Evolutionary conservation across 805 yeast genomes (phyloP).

Genomic region (Sugiyamaella valdiviana): DNA sequence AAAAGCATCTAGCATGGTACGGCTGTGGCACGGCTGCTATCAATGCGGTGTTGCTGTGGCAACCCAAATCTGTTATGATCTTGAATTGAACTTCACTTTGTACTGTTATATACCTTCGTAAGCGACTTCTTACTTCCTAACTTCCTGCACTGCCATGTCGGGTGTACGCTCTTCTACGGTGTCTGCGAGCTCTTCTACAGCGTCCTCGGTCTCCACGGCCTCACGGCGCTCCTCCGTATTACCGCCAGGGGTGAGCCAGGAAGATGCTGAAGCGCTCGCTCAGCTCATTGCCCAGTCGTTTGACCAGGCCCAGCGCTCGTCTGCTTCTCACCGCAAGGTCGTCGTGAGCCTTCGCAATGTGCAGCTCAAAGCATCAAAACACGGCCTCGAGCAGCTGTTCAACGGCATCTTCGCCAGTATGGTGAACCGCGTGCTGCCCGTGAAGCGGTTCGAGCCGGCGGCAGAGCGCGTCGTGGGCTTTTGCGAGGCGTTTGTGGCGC

Average conservation of each 20-base stretch:
- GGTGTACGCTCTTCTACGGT: no score
- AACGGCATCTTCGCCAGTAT: conserved; percentile 52
- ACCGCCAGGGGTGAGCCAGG: conserved; percentile 16
- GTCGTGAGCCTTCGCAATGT: conserved; percentile 52
- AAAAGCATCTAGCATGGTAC: not conserved
- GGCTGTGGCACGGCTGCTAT: not conserved
- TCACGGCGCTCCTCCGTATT: not conserved
- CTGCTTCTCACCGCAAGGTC: conserved; percentile 73
- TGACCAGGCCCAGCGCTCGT: conserved; percentile 69
- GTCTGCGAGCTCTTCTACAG: not conserved
- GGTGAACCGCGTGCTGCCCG: conserved; percentile 57
- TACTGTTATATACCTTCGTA: not conserved
- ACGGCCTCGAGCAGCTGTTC: conserved; percentile 54
- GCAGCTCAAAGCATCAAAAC: conserved; percentile 47
- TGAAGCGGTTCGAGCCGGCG: conserved; percentile 60
- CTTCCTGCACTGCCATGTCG: not conserved
- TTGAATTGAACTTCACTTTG: not conserved
- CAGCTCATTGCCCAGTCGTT: conserved; percentile 49
- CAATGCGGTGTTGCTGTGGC: conserved; percentile 2
- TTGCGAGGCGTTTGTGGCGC: conserved; percentile 49
- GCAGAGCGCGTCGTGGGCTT: conserved; percentile 77
- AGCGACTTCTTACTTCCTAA: not conserved
- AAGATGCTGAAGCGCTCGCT: conserved; percentile 14
- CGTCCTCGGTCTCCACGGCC: no score
- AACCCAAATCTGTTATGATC: not conserved